These are phyloP conservation scores for Amorphotheca resinae DNA, from an alignment of 495 filamentous ascomycete genomes.

Conservation along the genomic window DNA sequence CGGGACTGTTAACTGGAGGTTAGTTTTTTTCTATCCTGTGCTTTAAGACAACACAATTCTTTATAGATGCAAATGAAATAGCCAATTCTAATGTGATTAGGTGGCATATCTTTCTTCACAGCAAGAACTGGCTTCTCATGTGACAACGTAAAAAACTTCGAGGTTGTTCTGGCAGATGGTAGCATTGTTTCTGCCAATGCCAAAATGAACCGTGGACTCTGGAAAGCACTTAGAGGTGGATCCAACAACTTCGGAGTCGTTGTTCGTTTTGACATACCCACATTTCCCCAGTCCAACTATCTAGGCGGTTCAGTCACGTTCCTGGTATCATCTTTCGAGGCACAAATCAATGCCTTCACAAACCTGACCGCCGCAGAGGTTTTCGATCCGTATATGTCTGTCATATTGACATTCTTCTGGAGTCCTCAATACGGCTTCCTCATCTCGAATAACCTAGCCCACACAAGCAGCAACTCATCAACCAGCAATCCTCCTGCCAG, in stretches of 20 bases:
- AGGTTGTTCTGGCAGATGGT: conserved; percentile 39
- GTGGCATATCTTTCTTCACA: not conserved
- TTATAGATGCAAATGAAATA: not conserved
- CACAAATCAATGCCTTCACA: conserved; percentile 1
- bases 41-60: too few species aligned
- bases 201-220: conserved; percentile 32
- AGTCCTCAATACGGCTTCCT: conserved; percentile 25
- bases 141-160: conserved; percentile 29
- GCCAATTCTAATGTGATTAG: not conserved
- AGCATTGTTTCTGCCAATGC: conserved; percentile 33
- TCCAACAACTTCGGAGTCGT: conserved; percentile 41
- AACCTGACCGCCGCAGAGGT: conserved; percentile 25
- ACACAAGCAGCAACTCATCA: conserved; percentile 20
- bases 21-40: too few species aligned
- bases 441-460: conserved; percentile 22
- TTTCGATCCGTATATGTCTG: conserved; percentile 30
- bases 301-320: conserved; percentile 2
- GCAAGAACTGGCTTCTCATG: conserved; percentile 29
- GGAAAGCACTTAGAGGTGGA: conserved; percentile 40
- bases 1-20: conserved; percentile 13
- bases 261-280: conserved; percentile 29
- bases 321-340: conserved; percentile 4
- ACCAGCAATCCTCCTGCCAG: conserved; percentile 26
- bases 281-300: conserved; percentile 2
- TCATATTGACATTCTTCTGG: conserved; percentile 29